phyloP scores from a whole-genome alignment of 495 filamentous ascomycete genomes.

The Daldinia bambusicola region DNA sequence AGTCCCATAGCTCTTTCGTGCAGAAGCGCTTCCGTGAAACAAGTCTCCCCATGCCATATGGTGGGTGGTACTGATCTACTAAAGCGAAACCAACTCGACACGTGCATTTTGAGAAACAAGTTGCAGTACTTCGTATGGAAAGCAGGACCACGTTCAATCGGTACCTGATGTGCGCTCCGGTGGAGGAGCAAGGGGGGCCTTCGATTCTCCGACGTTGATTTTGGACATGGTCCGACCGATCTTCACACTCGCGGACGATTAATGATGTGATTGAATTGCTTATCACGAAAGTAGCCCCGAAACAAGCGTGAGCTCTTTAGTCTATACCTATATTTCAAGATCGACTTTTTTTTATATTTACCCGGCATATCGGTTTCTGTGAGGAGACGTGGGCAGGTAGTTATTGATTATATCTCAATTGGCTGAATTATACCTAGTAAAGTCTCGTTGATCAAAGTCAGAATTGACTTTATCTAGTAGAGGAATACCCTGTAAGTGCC shows the following conservation, averaged over 20 bases:
- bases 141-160: no score
- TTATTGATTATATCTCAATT: background rate
- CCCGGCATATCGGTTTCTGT: background rate
- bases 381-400: background rate
- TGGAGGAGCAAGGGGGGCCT: background rate
- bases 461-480: background rate
- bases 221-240: constrained; percentile 5
- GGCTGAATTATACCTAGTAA: background rate
- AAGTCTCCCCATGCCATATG: background rate
- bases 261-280: constrained; percentile 3
- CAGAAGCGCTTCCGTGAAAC: background rate
- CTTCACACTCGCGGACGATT: constrained; percentile 10
- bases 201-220: constrained; percentile 4
- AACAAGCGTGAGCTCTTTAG: background rate
- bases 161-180: background rate
- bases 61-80: background rate
- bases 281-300: background rate
- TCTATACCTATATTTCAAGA: background rate
- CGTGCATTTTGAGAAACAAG: background rate
- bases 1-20: background rate
- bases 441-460: background rate
- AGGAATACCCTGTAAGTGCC: no score
- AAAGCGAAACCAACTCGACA: background rate
- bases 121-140: no score
- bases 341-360: background rate